A percentile compares a stretch with the other conserved stretches of the same genome.
These are phyloP conservation scores for Vitis cinerea DNA, from an alignment of 164 flowering plant genomes.

Conservation along the genomic window DNA sequence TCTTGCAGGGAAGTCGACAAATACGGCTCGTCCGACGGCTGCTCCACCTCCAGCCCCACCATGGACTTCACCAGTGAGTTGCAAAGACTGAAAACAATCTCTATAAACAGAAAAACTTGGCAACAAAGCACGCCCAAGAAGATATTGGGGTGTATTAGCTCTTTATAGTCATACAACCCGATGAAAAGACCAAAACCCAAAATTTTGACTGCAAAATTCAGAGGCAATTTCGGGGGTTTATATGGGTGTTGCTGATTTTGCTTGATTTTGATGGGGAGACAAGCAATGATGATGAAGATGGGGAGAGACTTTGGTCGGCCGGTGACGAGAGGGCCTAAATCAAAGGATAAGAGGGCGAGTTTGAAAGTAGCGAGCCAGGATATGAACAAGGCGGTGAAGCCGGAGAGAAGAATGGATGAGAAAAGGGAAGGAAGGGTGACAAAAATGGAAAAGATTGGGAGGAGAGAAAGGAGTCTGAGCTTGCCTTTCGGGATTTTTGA, in stretches of 20 bases:
- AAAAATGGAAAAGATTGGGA: conserved; percentile 37
- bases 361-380: conserved; percentile 43
- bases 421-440: conserved; percentile 26
- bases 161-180: conserved; percentile 4
- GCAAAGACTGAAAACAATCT: conserved; percentile 19
- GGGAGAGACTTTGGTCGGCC: conserved; percentile 10
- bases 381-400: conserved; percentile 23
- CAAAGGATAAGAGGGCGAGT: conserved; percentile 42
- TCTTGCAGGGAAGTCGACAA: conserved; percentile 34
- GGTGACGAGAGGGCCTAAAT: conserved; percentile 28
- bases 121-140: conserved; percentile 20
- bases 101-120: conserved; percentile 27
- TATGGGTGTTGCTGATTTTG: conserved; percentile 7
- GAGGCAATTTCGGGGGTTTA: conserved; percentile 8
- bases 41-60: conserved; percentile 21
- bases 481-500: conserved; percentile 23
- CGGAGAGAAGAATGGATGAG: conserved; percentile 10
- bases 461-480: conserved; percentile 25
- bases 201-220: conserved; percentile 4
- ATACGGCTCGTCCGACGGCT: conserved; percentile 32
- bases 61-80: conserved; percentile 13
- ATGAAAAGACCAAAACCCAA: conserved; percentile 1
- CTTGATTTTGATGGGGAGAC: conserved; percentile 26
- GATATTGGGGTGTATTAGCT: conserved; percentile 7
- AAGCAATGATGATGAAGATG: conserved; percentile 17